Base-by-base conservation (phyloP, 1,284 basidiomycete genomes). In the Inonotus hispidus region DNA sequence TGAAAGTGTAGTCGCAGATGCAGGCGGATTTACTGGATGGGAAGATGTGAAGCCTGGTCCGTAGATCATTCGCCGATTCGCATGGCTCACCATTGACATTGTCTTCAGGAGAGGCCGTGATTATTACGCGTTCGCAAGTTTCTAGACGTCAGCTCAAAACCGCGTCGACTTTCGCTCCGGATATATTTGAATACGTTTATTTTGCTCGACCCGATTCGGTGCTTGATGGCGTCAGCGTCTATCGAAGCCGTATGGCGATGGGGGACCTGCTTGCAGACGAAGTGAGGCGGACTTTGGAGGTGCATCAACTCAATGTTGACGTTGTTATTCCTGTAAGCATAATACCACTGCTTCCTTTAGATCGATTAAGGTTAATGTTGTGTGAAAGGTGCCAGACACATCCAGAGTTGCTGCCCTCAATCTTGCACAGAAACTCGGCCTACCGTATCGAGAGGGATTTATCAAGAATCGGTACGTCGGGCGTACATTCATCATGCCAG, bases 161-260 rank as follows among this genome's bases (percentile, higher is more conserved):
- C 27, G 80, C 87, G 1, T 82, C 85, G 13, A 83, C 82, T 0
- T 96, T 96, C 71, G 90, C 95, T 1, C 97, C 97, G n/a, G 97
- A 99, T 77, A 98, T 99, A 68, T 99, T 99, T 72, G 97, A 99
- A 82, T 98, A 88, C 70, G 96, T 99, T 66, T 99, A 99, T 79
- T 95, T 99, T 74, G 95, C 97, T 7, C 89, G 97, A 64, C 97
- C 96, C 1, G 97, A 99, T 77, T 97, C 94, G 19, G 97, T 98
- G 61, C 81, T 99, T 63, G 96, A 99, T 72, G 96, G 97, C 43
- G 88, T 99, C 73, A 95, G 92, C 69, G 97, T 99, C 55, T 99
- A 99, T 75, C 85, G 96, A 59, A 91, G 92, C 70, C 88, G 97
- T 46, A 99, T 99, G 96, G 94, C 95, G 5, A 99, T 99, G 97